A percentile compares a stretch with the other conserved stretches of the same genome.
Evolutionary conservation across 257 asterid species (phyloP).

Genomic region (Parsonsia alboflavescens): DNA sequence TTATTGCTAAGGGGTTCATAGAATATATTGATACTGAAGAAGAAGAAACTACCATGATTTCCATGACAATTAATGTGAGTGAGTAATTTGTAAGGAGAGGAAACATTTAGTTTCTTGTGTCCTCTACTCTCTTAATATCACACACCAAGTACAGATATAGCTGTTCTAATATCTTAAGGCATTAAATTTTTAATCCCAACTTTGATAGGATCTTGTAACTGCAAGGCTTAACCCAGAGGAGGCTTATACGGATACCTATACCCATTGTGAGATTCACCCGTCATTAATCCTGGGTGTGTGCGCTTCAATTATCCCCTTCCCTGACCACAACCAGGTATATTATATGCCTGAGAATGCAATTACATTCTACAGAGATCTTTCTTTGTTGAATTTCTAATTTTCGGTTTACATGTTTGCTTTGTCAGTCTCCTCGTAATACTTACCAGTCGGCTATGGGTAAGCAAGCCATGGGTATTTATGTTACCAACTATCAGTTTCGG

Average conservation of each 20-base stretch:
- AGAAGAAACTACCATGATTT: slow-evolving; percentile 98
- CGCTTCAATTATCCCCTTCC: slow-evolving; percentile 97
- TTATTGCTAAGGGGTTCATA: slow-evolving; percentile 80
- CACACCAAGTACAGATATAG: not conserved
- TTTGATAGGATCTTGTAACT: slow-evolving; percentile 61
- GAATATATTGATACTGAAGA: slow-evolving; percentile 95
- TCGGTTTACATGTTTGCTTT: slow-evolving; percentile 24
- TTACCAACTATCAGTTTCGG: slow-evolving; percentile 92
- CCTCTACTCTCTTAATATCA: not conserved
- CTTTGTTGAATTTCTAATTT: not conserved
- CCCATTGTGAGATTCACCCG: slow-evolving; percentile 97
- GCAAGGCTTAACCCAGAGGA: slow-evolving; percentile 73
- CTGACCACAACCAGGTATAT: slow-evolving; percentile 94
- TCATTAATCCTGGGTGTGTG: slow-evolving; percentile 95
- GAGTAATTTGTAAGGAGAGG: slow-evolving; percentile 22
- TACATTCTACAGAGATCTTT: not conserved
- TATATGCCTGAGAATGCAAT: not conserved
- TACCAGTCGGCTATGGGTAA: slow-evolving; percentile 99
- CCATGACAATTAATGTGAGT: slow-evolving; percentile 95
- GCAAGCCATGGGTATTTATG: slow-evolving; percentile 98
- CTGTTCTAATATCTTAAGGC: slow-evolving; percentile 10
- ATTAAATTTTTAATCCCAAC: slow-evolving; percentile 24
- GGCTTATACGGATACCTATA: slow-evolving; percentile 86
- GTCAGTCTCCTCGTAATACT: slow-evolving; percentile 98
- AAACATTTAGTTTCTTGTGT: slow-evolving; percentile 5